Base-by-base conservation (phyloP, 768 basidiomycete genomes). In the Pleurotus salmoneostramineus region DNA sequence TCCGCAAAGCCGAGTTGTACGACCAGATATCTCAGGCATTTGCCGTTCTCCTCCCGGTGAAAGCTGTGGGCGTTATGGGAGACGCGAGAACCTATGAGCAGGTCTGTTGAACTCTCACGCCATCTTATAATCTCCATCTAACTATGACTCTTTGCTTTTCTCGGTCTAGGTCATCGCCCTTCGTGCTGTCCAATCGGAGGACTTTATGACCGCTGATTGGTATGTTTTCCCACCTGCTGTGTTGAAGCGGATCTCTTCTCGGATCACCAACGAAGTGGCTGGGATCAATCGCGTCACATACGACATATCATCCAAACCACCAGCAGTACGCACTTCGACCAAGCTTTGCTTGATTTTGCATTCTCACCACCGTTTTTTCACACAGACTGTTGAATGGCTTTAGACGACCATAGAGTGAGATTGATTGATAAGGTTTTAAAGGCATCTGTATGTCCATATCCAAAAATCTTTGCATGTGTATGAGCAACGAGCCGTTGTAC, bases 181-280 rank as follows among this genome's bases (percentile, higher is more conserved):
- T 55, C 85, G 97, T 51, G 97, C 97, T 2, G 96, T 98, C 6
- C 89, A 92, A 68, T 88, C 95, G n/a, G 96, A 98, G 69, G 97
- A 99, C 71, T 99, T 99, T 69, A 99, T 99, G 97, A 99, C 97
- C 11, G 97, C 97, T 36, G 96, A 98, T 70, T 98, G 96, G 96
- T 98, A 91, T 75, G 86, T 91, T n/a, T 99, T 98, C 82, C 95
- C 96, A 31, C 76, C 93, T 12, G 88, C 89, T 44, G 85, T 98
- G 8, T 74, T 99, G 58, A 87, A 89, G 61, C 87, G 88, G 63
- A 93, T 99, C 66, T 98, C 95, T 17, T 95, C 93, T 48, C 83
- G 97, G 57, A 98, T 99, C 62, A 99, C 97, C 37, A 99, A 98
- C 71, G 97, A 99, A 72, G 96, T 97, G 6, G 77, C 81, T 61